Evolutionary conservation across 1,284 basidiomycete species (phyloP), one percentile per base, ranked within the genome.

Genomic region (Fomitopsis schrenkii): DNA sequence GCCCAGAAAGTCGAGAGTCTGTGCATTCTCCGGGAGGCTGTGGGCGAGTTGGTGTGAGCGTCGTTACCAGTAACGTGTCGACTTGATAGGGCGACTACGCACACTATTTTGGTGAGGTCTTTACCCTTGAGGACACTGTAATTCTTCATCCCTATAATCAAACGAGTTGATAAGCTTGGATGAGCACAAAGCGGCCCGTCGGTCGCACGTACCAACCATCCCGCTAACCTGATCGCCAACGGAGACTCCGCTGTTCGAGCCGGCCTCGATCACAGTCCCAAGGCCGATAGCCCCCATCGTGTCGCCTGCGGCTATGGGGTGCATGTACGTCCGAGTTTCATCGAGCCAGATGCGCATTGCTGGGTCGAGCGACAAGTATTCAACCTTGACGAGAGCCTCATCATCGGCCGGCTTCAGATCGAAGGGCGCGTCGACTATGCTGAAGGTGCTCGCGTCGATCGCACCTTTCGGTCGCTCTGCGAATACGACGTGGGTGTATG

Each of bases 281-380:
- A 40, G 38, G 2, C 38, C 38, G 38, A 40, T 40, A 15, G 38
- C 38, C 38, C 9, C 9, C 38, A 40, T 40, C 38, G 38, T 40
- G 38, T 10, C 38, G 38, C 38, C 38, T 4, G 9, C 9, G 9
- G 38, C 12, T 8, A 40, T 3, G 38, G 38, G 12, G 14, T 7
- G 8, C 9, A 40, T 40, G 38, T 12, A 12, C 38, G 12, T 40
- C 14, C 6, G 8, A 15, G 38, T 40, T 40, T 40, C 38, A 40
- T 40, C 38, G 38, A 97, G 71, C 82, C 89, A 95, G 12, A 86
- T 87, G 41, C 94, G 84, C 92, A 94, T 94, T 0, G 91, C 90
- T 35, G 93, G 91, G 69, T 95, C 93, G 61, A 95, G 77, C 45
- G 89, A 90, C 22, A 93, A 72, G 76, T 87, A 93, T 53, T 86